phyloP scores from a whole-genome alignment of 2,329 filamentous ascomycete genomes.

The Pseudogymnoascus sp. region DNA sequence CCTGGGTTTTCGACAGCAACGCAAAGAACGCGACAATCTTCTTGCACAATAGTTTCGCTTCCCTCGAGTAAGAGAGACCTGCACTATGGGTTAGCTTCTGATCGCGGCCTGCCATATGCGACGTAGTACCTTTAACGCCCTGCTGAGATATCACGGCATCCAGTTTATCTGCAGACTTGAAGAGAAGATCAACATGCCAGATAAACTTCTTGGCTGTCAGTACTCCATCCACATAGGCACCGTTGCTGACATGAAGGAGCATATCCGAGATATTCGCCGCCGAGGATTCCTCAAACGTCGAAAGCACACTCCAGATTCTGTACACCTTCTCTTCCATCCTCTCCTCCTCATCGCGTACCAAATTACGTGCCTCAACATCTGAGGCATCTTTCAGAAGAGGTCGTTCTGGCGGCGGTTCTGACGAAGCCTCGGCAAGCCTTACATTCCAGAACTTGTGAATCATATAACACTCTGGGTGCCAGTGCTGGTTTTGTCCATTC shows the following conservation, averaged over 20 bases:
- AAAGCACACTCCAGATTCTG: conserved; percentile 95
- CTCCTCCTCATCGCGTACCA: conserved; percentile 79
- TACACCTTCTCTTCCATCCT: conserved; percentile 96
- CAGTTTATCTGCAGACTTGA: conserved; percentile 77
- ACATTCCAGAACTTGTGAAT: conserved; percentile 99
- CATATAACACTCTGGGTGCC: conserved; percentile 99
- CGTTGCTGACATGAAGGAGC: conserved; percentile 96
- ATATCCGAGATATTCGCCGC: conserved; percentile 98
- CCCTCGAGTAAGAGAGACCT: conserved; percentile 85
- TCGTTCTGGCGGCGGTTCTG: conserved; percentile 31
- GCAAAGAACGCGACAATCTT: conserved; percentile 99
- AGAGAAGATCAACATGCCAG: conserved; percentile 87
- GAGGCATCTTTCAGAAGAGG: conserved; percentile 41
- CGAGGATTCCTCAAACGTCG: conserved; percentile 93
- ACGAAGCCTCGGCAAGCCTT: conserved; percentile 43
- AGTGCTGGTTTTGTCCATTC: conserved; percentile 96
- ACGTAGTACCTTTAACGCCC: conserved; percentile 64
- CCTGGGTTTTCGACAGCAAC: conserved; percentile 86
- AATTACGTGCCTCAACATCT: conserved; percentile 59
- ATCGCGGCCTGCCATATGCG: not conserved
- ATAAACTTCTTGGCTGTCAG: conserved; percentile 95
- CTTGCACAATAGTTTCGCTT: conserved; percentile 98
- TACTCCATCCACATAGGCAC: conserved; percentile 89
- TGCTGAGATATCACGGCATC: conserved; percentile 61
- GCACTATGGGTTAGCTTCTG: conserved; percentile 11